Evolutionary conservation across 2,329 filamentous ascomycete species (phyloP), one percentile per base, ranked within the genome.

Genomic region (Pezicula radicicola): DNA sequence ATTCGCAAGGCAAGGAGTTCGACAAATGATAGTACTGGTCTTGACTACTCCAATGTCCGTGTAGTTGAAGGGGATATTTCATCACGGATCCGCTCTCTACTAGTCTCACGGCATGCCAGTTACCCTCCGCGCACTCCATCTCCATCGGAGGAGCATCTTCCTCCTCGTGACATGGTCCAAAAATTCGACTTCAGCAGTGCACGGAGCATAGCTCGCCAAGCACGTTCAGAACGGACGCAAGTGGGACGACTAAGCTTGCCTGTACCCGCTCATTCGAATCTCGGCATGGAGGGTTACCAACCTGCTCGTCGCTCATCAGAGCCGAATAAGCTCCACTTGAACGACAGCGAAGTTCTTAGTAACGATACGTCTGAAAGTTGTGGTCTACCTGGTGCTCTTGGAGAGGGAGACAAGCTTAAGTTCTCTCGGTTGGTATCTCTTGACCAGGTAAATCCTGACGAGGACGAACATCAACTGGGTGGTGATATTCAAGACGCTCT

Each of bases 41-140:
- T 63, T 33, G 63, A 64, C 27, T 58, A 60, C 42, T 36, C 53
- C 12, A 60, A 45, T 41, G 51, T 49, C 47, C 53, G 46, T 44
- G 53, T 52, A 43, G 57, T 66, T 18, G 62, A 66, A 19, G 60
- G 61, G 28, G 64, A 65, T 46, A 63, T 66, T 35, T 48, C 55
- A 25, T 56, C 58, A 19, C 61, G 63, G 15, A 61, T 67, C 41
- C 59, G 62, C 27, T 63, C 60, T 41, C 58, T 66, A 6, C 46
- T 64, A 4, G 45, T 63, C 18, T 63, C 63, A 28, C 58, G 60
- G 33, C 55, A 64, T 46, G 48, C 53, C 13, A 55, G 52, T 37
- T 49, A 49, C 25, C 61, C 61, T 33, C 59, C 62, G 35, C 54
- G 57, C 52, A 64, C 62, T 9, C 62, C 62, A 13, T 54, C 52